These are phyloP conservation scores for Aspergillus hancockii DNA, from an alignment of 495 filamentous ascomycete genomes.

Conservation along the genomic window DNA sequence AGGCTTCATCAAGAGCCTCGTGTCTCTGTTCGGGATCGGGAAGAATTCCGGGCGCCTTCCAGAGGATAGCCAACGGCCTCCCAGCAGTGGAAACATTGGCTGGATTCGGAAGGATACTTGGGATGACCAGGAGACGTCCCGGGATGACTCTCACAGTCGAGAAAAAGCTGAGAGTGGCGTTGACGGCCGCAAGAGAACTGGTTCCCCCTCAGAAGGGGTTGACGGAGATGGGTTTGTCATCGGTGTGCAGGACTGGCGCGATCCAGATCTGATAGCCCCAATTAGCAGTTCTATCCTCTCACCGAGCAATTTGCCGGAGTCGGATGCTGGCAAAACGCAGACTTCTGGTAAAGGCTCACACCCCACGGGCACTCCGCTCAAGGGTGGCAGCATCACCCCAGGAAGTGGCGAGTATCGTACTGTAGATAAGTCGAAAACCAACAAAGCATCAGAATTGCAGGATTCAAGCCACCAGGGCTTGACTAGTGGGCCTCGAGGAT, in stretches of 20 bases:
- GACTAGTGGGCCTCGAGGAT: conserved; percentile 3
- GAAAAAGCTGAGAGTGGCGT: conserved; percentile 2
- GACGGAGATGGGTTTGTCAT: conserved; percentile 79
- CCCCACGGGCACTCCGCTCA: conserved; percentile 44
- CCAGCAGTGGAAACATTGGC: conserved; percentile 80
- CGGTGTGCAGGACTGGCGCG: conserved; percentile 90
- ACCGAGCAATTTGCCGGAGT: conserved; percentile 25
- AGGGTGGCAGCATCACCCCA: conserved; percentile 72
- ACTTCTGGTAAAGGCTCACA: conserved; percentile 29
- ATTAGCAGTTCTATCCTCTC: conserved; percentile 33
- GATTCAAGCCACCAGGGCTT: conserved; percentile 12
- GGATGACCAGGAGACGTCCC: conserved; percentile 54
- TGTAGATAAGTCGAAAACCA: conserved; percentile 32
- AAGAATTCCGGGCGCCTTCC: conserved; percentile 25
- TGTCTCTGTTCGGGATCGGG: conserved; percentile 56
- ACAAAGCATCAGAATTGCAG: conserved; percentile 20
- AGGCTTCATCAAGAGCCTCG: conserved; percentile 58
- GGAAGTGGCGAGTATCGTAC: conserved; percentile 73
- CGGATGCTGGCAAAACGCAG: conserved; percentile 27
- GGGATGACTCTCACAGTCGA: conserved; percentile 7
- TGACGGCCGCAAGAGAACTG: conserved; percentile 23
- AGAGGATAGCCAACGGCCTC: conserved; percentile 66
- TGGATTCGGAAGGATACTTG: conserved; percentile 73
- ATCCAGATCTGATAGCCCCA: conserved; percentile 69
- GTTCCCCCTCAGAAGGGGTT: conserved; percentile 22